Percentiles rank a stretch among this genome's conserved stretches.
Conservation (phyloP, 495 filamentous ascomycete species). For the Aspergillus sparsus region DNA sequence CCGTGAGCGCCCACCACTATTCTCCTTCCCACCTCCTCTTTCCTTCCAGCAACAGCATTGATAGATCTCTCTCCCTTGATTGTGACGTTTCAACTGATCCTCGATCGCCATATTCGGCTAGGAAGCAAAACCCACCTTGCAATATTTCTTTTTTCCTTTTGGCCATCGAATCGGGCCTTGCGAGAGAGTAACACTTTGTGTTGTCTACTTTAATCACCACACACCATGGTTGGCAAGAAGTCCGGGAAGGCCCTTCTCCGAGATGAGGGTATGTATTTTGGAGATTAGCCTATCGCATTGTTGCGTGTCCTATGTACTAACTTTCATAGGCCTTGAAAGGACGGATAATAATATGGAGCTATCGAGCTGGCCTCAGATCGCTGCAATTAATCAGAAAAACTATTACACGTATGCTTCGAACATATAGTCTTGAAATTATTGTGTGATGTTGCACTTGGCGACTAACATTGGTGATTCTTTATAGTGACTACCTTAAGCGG, state of each 20-base stretch:
- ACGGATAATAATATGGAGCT: slow-evolving; percentile 98
- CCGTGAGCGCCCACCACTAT: slow-evolving; percentile 3
- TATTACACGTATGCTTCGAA: slow-evolving; percentile 84
- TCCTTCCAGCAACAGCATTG: slow-evolving; percentile 1
- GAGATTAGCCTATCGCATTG: slow-evolving; percentile 1
- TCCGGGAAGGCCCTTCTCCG: slow-evolving; percentile 63
- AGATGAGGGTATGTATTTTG: slow-evolving; percentile 56
- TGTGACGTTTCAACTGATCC: neutral
- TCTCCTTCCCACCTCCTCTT: slow-evolving; percentile 5
- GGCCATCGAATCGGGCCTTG: too few relatives aligned
- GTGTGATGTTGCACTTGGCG: neutral
- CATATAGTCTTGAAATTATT: slow-evolving; percentile 3
- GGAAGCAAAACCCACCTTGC: slow-evolving; percentile 5
- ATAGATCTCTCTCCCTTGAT: neutral
- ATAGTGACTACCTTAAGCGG: slow-evolving; percentile 93
- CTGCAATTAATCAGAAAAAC: slow-evolving; percentile 97
- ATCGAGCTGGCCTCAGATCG: slow-evolving; percentile 88
- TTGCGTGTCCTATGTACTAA: slow-evolving; percentile 7
- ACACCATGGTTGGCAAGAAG: slow-evolving; percentile 64
- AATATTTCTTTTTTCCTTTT: neutral
- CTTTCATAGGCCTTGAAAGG: slow-evolving; percentile 72
- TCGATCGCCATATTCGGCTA: neutral
- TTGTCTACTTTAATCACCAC: neutral
- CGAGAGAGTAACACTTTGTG: too few relatives aligned
- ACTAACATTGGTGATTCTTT: slow-evolving; percentile 8